phyloP scores from a whole-genome alignment of 164 flowering plant genomes.

The Saururus chinensis region DNA sequence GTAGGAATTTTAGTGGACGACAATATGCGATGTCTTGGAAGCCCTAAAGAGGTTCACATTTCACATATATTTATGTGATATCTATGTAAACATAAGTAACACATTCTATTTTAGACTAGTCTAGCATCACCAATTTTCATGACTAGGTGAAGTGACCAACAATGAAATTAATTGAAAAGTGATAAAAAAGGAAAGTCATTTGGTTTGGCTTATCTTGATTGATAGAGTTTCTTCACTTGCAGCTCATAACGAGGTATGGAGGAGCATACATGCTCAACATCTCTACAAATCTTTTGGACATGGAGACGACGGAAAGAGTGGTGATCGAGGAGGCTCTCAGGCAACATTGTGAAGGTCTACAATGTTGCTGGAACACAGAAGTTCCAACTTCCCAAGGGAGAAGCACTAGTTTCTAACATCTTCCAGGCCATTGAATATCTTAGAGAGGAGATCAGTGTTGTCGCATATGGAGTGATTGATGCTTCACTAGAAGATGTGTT shows the following conservation, averaged over 20 bases:
- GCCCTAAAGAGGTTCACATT: constrained; percentile 20
- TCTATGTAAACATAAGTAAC: not conserved
- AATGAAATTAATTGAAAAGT: no score
- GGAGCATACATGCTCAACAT: constrained; percentile 9
- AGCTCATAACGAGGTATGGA: constrained; percentile 9
- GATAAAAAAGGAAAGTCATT: no score
- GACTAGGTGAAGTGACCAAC: no score
- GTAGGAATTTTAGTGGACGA: constrained; percentile 29
- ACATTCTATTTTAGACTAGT: no score
- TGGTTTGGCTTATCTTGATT: not conserved
- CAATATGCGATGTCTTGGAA: constrained; percentile 26
- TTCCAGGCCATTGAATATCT: constrained; percentile 1
- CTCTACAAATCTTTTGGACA: constrained; percentile 1
- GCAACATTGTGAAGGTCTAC: not conserved
- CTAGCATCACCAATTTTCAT: no score
- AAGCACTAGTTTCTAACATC: constrained; percentile 4
- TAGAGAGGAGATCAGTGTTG: constrained; percentile 1
- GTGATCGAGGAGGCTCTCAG: constrained; percentile 5
- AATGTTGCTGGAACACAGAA: constrained; percentile 9
- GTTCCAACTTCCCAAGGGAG: constrained; percentile 8
- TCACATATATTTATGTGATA: not conserved
- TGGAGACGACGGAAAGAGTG: not conserved
- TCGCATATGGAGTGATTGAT: constrained; percentile 4
- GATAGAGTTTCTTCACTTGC: not conserved
- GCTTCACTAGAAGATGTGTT: constrained; percentile 10